Evolutionary conservation across 164 flowering plant species (phyloP).

Genomic region (Chimonanthus praecox): DNA sequence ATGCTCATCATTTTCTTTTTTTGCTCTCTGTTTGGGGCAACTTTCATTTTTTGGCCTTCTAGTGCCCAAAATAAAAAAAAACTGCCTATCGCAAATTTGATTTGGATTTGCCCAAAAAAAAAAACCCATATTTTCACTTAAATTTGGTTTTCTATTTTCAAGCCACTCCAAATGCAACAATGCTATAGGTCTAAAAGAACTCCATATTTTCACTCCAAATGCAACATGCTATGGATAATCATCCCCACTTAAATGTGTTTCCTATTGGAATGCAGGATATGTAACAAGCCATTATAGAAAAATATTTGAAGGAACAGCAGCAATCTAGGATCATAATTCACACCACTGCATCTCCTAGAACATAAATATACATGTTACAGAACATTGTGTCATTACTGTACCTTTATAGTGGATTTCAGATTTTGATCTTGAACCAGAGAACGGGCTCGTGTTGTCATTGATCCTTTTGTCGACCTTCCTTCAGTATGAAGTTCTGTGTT

Average conservation of each 20-base stretch:
- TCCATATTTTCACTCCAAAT: neutral
- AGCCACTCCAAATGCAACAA: neutral
- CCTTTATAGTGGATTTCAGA: slow-evolving; percentile 25
- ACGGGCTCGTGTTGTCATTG: slow-evolving; percentile 30
- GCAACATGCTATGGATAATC: neutral
- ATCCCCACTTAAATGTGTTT: neutral
- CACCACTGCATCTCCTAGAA: neutral
- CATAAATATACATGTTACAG: neutral
- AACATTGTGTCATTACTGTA: slow-evolving; percentile 4
- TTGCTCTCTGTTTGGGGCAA: neutral
- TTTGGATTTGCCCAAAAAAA: too few species aligned
- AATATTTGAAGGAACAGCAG: neutral
- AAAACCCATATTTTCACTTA: too few species aligned
- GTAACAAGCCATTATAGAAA: neutral
- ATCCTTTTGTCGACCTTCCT: slow-evolving; percentile 1
- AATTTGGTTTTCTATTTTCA: too few species aligned
- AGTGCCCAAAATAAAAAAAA: neutral
- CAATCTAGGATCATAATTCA: neutral
- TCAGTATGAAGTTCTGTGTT: neutral
- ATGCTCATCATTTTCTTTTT: neutral
- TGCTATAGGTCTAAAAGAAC: neutral
- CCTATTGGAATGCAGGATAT: too few species aligned
- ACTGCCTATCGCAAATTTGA: too few species aligned
- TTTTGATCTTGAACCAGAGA: slow-evolving; percentile 31
- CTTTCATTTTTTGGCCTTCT: neutral